Evolutionary conservation across 768 basidiomycete species (phyloP).

Genomic region (Macrolepiota dolichaula): DNA sequence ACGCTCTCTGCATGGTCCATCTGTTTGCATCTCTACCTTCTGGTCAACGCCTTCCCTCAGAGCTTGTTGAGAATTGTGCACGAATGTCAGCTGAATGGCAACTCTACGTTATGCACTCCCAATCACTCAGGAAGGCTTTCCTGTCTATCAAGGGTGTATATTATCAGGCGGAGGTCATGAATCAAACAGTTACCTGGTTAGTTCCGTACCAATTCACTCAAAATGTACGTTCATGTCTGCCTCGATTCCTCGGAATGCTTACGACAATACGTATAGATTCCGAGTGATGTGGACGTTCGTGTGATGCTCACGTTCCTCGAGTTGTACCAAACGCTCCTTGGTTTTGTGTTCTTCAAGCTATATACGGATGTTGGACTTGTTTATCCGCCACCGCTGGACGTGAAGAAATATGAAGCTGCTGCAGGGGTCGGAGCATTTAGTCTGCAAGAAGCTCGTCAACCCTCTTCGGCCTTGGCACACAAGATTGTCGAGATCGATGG

Average conservation of each 20-base stretch:
- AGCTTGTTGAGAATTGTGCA: constrained; percentile 86
- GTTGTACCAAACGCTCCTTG: constrained; percentile 93
- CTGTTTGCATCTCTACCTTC: constrained; percentile 91
- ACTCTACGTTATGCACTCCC: constrained; percentile 88
- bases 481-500: constrained; percentile 45
- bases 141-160: constrained; percentile 98
- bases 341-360: constrained; percentile 97
- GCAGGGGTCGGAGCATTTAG: constrained; percentile 89
- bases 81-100: constrained; percentile 95
- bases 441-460: constrained; percentile 49
- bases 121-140: constrained; percentile 84
- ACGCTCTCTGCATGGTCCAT: constrained; percentile 92
- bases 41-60: constrained; percentile 74
- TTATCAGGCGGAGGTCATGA: constrained; percentile 94
- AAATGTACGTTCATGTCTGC: constrained; percentile 48
- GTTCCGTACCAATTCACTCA: constrained; percentile 98
- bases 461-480: constrained; percentile 39
- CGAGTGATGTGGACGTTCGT: constrained; percentile 92
- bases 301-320: constrained; percentile 98
- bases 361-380: constrained; percentile 90
- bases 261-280: constrained; percentile 54
- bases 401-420: constrained; percentile 74
- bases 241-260: constrained; percentile 2
- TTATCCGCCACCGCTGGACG: constrained; percentile 92
- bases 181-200: constrained; percentile 92